A percentile compares a stretch with the other conserved stretches of the same genome.
phyloP scores from a whole-genome alignment of 192 early-diverging fungal genomes.

The Rhizophagus sp. region DNA sequence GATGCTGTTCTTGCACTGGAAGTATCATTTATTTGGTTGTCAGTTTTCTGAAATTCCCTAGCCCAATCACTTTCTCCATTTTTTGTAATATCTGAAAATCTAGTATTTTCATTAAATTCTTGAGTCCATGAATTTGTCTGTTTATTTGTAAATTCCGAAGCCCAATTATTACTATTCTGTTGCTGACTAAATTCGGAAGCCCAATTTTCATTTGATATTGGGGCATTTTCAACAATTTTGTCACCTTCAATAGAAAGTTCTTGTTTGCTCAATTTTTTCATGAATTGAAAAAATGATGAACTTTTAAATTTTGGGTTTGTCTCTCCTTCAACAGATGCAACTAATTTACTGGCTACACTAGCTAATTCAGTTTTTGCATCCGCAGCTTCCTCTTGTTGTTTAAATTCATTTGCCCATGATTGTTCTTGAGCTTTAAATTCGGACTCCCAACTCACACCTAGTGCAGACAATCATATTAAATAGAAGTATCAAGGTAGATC shows the following conservation, averaged over 20 bases:
- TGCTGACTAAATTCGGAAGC: constrained; percentile 3
- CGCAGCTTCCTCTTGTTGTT: constrained; percentile 43
- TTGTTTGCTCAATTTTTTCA: constrained; percentile 88
- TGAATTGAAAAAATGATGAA: constrained; percentile 90
- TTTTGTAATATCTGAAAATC: not conserved
- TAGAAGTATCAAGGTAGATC: not conserved
- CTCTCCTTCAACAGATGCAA: constrained; percentile 72
- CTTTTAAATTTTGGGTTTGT: constrained; percentile 92
- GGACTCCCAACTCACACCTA: constrained; percentile 53
- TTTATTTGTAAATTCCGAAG: not conserved
- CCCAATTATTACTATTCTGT: not conserved
- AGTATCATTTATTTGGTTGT: not conserved
- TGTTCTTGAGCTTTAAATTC: constrained; percentile 57
- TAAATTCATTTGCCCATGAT: constrained; percentile 58
- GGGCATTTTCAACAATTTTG: constrained; percentile 70
- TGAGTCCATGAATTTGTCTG: not conserved
- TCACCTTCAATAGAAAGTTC: constrained; percentile 88
- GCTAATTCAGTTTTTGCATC: constrained; percentile 68
- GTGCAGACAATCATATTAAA: not conserved
- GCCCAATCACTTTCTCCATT: not conserved
- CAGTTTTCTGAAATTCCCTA: not conserved
- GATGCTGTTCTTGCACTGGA: not conserved
- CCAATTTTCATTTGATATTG: constrained; percentile 20
- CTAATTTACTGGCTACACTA: constrained; percentile 77
- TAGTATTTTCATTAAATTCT: not conserved